A percentile compares a stretch with the other conserved stretches of the same genome.
phyloP scores from a whole-genome alignment of 1,139 yeast genomes.

The Debaryomyces sp. region DNA sequence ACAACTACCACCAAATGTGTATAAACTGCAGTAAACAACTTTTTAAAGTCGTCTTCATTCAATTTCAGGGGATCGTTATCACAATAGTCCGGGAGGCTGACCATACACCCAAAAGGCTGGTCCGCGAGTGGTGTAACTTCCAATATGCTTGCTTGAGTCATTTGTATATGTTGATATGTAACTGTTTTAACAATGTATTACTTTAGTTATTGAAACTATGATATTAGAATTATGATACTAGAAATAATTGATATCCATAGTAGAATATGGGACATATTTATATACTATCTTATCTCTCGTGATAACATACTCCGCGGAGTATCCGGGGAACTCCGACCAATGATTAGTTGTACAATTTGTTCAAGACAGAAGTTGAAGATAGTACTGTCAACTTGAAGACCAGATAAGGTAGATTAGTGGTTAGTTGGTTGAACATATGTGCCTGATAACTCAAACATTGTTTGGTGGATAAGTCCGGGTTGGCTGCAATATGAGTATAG shows the following conservation, averaged over 20 bases:
- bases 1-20: slow-evolving; percentile 71
- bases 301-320: neutral
- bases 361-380: neutral
- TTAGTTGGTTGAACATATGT: neutral
- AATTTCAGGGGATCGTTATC: slow-evolving; percentile 73
- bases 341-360: neutral
- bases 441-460: neutral
- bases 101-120: slow-evolving; percentile 67
- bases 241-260: neutral
- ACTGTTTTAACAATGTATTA: neutral
- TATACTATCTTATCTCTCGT: neutral
- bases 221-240: neutral
- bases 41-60: slow-evolving; percentile 62
- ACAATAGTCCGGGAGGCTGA: slow-evolving; percentile 65
- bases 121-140: slow-evolving; percentile 51
- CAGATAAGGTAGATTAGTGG: neutral
- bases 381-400: neutral
- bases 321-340: neutral
- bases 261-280: neutral
- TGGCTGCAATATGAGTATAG: neutral
- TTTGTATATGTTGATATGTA: slow-evolving; percentile 6
- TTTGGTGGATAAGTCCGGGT: neutral
- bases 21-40: slow-evolving; percentile 65
- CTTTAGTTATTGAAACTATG: neutral
- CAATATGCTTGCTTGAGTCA: slow-evolving; percentile 29